Evolutionary conservation across 2,329 filamentous ascomycete species (phyloP).

Genomic region (Lachnellula subtilissima): DNA sequence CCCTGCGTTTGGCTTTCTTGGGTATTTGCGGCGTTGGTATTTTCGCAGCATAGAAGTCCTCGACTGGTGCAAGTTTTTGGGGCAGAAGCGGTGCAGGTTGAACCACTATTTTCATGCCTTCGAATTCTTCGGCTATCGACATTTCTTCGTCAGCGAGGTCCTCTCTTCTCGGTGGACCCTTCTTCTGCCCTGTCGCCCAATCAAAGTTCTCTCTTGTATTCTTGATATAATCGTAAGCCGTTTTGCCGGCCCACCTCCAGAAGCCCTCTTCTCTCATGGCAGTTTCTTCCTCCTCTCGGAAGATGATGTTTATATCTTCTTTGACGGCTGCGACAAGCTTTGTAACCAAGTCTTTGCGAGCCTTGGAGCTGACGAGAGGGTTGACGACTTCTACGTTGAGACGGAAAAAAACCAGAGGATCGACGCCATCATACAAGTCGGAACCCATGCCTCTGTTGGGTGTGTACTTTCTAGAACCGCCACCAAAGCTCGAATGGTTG

Average conservation of each 20-base stretch:
- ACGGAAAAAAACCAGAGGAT: conserved; percentile 26
- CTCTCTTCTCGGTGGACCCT: not conserved
- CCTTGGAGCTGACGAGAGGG: conserved; percentile 17
- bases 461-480: conserved; percentile 18
- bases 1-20: not conserved
- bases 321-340: conserved; percentile 25
- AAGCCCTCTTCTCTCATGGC: conserved; percentile 27
- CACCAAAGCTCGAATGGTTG: conserved; percentile 14
- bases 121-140: not conserved
- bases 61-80: not conserved
- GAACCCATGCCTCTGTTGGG: conserved; percentile 2
- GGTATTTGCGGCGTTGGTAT: not conserved
- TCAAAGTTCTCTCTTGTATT: conserved; percentile 21
- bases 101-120: not conserved
- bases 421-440: conserved; percentile 20
- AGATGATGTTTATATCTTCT: conserved; percentile 26
- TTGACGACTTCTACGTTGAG: conserved; percentile 24
- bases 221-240: conserved; percentile 19
- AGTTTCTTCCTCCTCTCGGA: conserved; percentile 24
- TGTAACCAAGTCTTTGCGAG: conserved; percentile 23
- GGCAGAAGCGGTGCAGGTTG: not conserved
- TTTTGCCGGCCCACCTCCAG: conserved; percentile 30
- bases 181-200: conserved; percentile 30
- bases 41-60: not conserved
- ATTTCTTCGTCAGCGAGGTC: not conserved